Evolutionary conservation across 2,329 filamentous ascomycete species (phyloP).

Genomic region (Cercospora citrullina): DNA sequence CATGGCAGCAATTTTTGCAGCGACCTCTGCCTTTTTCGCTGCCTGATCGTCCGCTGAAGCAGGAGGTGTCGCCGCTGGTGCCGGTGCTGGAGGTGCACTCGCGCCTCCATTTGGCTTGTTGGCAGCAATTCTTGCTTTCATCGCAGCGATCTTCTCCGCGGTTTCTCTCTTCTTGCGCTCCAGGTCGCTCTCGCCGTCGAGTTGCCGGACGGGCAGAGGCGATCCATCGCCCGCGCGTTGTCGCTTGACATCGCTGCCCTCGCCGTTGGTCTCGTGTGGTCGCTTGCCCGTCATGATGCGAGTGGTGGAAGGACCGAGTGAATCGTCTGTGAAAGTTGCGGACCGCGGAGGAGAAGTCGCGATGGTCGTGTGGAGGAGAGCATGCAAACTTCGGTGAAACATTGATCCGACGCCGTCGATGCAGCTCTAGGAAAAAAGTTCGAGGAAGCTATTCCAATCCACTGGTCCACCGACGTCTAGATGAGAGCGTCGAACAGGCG

Average conservation of each 20-base stretch:
- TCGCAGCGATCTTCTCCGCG: constrained; percentile 37
- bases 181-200: constrained; percentile 30
- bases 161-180: constrained; percentile 39
- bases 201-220: constrained; percentile 33
- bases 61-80: constrained; percentile 20
- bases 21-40: constrained; percentile 35
- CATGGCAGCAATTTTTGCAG: constrained; percentile 39
- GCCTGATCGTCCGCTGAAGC: constrained; percentile 25
- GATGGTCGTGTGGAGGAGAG: background rate
- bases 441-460: constrained; percentile 1
- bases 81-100: constrained; percentile 14
- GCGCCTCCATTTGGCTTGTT: constrained; percentile 27
- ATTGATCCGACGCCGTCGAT: background rate
- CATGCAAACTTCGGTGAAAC: background rate
- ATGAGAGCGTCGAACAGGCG: constrained; percentile 13
- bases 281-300: constrained; percentile 44
- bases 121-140: constrained; percentile 39
- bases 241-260: constrained; percentile 45
- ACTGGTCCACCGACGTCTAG: background rate
- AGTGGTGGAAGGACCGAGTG: background rate
- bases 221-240: constrained; percentile 42
- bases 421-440: constrained; percentile 8
- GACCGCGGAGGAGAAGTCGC: constrained; percentile 6
- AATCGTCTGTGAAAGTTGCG: constrained; percentile 4
- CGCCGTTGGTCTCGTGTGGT: constrained; percentile 41